Conservation (phyloP, 208 protist species). For the Angomonas ambiguus region DNA sequence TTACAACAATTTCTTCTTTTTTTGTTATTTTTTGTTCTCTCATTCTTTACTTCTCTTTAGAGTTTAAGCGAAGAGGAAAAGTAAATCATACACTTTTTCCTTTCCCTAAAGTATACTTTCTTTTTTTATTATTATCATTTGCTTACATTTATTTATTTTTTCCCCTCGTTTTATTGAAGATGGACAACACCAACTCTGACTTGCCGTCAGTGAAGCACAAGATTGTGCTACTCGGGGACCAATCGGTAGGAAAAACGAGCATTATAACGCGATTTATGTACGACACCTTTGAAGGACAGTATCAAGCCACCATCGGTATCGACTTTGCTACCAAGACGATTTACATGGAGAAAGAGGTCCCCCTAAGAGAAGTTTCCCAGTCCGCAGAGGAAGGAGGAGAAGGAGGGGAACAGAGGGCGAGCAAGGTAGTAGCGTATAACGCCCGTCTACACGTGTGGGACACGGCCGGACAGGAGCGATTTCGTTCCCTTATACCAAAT, state of each 20-base stretch:
- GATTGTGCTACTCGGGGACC: constrained; percentile 96
- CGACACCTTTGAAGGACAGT: constrained; percentile 94
- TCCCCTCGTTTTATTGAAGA: too few relatives aligned
- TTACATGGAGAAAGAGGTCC: constrained; percentile 82
- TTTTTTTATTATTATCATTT: constrained; percentile 9
- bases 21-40: constrained; percentile 5
- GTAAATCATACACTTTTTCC: constrained; percentile 1
- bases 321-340: constrained; percentile 99
- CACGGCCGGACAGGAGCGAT: constrained; percentile 91
- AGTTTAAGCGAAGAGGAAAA: too few relatives aligned
- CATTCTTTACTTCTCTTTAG: too few relatives aligned
- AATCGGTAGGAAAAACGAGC: constrained; percentile 96
- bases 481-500: constrained; percentile 90
- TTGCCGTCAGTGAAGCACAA: constrained; percentile 92
- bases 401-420: background rate
- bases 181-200: background rate
- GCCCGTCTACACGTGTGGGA: constrained; percentile 94
- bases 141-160: background rate
- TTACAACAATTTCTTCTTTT: background rate
- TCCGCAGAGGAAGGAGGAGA: background rate
- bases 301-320: constrained; percentile 98
- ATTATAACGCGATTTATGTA: constrained; percentile 99
- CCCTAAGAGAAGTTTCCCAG: background rate
- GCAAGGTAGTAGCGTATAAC: constrained; percentile 30
- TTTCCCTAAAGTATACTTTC: background rate